Evolutionary conservation across 148 eudicot species (phyloP).

Genomic region (Amaranthus cruentus): DNA sequence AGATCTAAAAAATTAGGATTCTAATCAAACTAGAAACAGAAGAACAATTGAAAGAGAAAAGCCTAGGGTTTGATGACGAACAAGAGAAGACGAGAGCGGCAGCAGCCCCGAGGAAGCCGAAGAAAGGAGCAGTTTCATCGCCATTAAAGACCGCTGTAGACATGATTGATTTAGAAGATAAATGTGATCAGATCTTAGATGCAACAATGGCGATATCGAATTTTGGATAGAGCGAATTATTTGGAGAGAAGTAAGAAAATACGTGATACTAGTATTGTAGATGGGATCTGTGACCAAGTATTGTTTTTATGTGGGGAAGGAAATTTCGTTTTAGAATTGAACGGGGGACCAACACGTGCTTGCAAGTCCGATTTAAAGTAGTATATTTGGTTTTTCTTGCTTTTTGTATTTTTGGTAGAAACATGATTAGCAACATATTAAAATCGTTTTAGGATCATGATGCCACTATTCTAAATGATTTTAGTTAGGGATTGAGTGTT

Average conservation of each 20-base stretch:
- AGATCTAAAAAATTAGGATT: not conserved
- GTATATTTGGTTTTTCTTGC: not conserved
- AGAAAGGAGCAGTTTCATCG: slow-evolving; percentile 64
- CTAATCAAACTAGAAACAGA: not conserved
- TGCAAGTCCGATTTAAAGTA: not conserved
- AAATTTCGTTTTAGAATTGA: not conserved
- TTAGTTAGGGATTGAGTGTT: not conserved
- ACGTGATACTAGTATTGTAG: not conserved
- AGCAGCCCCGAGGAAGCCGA: slow-evolving; percentile 61
- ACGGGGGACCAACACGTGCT: slow-evolving; percentile 10
- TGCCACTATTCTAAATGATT: no score
- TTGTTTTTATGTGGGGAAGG: not conserved
- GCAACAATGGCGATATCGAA: slow-evolving; percentile 20
- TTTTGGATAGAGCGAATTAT: not conserved
- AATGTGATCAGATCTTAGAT: slow-evolving; percentile 7
- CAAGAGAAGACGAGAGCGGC: slow-evolving; percentile 62
- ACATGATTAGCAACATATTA: no score
- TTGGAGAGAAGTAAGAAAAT: slow-evolving; percentile 1
- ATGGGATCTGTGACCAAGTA: not conserved
- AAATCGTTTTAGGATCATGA: no score
- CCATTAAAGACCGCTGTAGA: slow-evolving; percentile 38
- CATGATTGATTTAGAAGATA: slow-evolving; percentile 20
- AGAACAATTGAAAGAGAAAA: not conserved
- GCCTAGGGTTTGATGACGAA: slow-evolving; percentile 3
- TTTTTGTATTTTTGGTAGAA: not conserved